Evolutionary conservation across 441 rosid species (phyloP), one percentile per base, ranked within the genome.

Genomic region (Jatropha multifida): DNA sequence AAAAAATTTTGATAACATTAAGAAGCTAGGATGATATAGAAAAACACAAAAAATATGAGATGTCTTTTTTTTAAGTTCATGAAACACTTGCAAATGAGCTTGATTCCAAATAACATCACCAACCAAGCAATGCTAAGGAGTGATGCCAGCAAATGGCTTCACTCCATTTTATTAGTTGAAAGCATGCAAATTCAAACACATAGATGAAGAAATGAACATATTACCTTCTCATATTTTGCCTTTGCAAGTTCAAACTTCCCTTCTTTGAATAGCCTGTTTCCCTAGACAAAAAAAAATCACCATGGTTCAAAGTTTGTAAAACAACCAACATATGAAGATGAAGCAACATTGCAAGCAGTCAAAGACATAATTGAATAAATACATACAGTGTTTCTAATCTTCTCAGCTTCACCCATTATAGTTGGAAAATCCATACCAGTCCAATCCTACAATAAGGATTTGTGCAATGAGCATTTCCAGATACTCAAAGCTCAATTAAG

Each of bases 151-250:
- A 58, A 60, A 58, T 27, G n/a, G 49, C 63, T 78, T 48, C 20
- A n/a, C 18, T 26, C 37, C 4, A 1, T 42, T 20, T 55, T 46
- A 44, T 17, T 9, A 14, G 20, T 44, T 20, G 41, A 17, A 8
- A 2, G 20, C 23, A 26, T 0, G 4, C 42, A 42, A 41, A 13
- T 46, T 67, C 40, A 52, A 5, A 46, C 3, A 41, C 26, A 18
- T 17, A 32, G 18, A 41, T 17, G 15, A 10, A 46, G 6, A 32
- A 69, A 54, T 4, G 44, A 46, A 54, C 14, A 71, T n/a, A 69
- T 77, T 86, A 96, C 99, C 98, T 94, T 92, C 84, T 96, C 99
- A 68, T 96, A 96, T 80, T 96, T 96, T 23, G 92, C 91, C 86
- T 87, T 96, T 8, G 98, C 97, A 65, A 96, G 98, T 81, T 91